Evolutionary conservation across 179 eudicot species (phyloP), one percentile per base, ranked within the genome.

Genomic region (Corrigiola litoralis): DNA sequence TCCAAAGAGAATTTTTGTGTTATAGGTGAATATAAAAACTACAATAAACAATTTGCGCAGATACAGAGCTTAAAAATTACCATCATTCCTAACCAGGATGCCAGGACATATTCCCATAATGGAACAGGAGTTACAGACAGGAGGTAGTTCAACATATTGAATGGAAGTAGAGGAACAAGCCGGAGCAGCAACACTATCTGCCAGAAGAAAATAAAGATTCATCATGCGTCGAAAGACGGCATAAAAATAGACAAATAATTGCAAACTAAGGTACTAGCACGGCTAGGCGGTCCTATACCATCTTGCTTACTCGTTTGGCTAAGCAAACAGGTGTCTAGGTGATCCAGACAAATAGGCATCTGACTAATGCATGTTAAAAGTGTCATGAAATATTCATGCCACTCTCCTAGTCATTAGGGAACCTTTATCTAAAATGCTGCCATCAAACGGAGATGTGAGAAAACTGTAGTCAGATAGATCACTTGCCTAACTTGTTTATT

Each of bases 51-150:
- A 40, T 14, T 17, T 28, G 40, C 56, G 46, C 52, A 62, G 17
- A 46, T 13, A 58, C 0, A 37, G 58, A 63, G 63, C 25, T 21
- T 18, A 58, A 38, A 42, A 47, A 29, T 47, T 90, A 94, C 99
- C 99, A 90, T 81, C 99, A 94, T 94, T 67, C 99, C 99, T 74
- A 94, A 36, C 99, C 99, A 94, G 38, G 99, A 82, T 63, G 97
- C 97, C 74, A 94, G 82, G 73, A 81, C 69, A 73, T 94, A 94
- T 66, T 86, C 83, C 77, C 85, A 79, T 33, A 87, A 34, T n/a
- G 94, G 79, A 66, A 90, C 87, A 36, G 99, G 94, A 71, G 97
- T 94, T 52, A 94, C 97, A 11, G 95, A 94, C 62, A 94, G 75
- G 27, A 94, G 94, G 80, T 94, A 94, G 72, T 94, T 94, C 86